Base-by-base conservation (phyloP, 768 basidiomycete genomes). In the Termitomyces heimii region DNA sequence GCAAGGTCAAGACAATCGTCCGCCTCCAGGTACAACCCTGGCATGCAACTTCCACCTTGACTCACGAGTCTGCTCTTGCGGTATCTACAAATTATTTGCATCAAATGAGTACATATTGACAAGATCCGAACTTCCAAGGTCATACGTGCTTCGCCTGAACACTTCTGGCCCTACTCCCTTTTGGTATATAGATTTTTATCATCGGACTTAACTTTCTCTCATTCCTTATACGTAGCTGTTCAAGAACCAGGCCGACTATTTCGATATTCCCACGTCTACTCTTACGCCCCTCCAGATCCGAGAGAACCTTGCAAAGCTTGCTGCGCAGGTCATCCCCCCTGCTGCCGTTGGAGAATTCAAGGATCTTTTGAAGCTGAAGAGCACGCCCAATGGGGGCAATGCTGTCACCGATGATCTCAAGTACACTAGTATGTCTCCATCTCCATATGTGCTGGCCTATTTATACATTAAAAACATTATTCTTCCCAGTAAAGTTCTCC, bases 351-450 rank as follows among this genome's bases (percentile, higher is more conserved):
- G 73, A 2, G 72, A 76, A 26, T 79, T 94, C 66, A 78, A 75
- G 56, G 85, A 86, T 14, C 78, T 86, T 46, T 71, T 95, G 32
- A 76, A 72, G 34, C 73, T 86, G 24, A 88, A 88, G 67, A 68
- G 76, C 16, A 71, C 75, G 5, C 83, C 85, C 1, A 95, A 97
- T 63, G 91, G 89, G 12, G 93, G 93, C 0, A 81, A 81, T n/a
- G 85, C 75, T 3, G 87, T 92, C 26, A 92, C 91, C 0, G 85
- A 92, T 59, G 90, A 91, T 62, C 74, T 97, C 60, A 97, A 96
- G 73, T 92, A 94, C 67, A 86, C 82, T n/a, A 80, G 94, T 94
- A 22, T 35, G 57, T 56, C 20, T 24, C 6, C 13, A 59, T 49
- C 10, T 12, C 14, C 35, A 5, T 40, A 42, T 44, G 44, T 54